phyloP scores from a whole-genome alignment of 2,329 filamentous ascomycete species.

The Diaporthe sp. region DNA sequence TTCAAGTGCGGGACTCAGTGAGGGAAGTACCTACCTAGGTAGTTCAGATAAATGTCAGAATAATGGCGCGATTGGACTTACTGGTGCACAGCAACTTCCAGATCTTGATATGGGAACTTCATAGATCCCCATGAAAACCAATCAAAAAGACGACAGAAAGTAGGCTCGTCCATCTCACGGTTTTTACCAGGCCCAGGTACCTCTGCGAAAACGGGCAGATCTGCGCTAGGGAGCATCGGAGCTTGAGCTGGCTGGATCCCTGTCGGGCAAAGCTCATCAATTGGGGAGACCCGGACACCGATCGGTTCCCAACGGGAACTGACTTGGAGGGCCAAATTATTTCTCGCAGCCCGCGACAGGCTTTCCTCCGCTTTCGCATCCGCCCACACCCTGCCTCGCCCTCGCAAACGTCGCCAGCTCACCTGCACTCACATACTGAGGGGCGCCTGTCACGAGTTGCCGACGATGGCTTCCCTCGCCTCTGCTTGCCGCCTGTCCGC shows the following conservation, averaged over 20 bases:
- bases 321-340: conserved; percentile 39
- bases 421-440: conserved; percentile 25
- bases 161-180: fast-evolving
- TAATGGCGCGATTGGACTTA: not conserved
- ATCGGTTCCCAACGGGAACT: conserved; percentile 39
- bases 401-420: conserved; percentile 47
- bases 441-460: conserved; percentile 43
- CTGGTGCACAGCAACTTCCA: not conserved
- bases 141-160: not conserved
- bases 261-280: conserved; percentile 39
- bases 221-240: conserved; percentile 1
- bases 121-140: no score
- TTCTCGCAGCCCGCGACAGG: conserved; percentile 33
- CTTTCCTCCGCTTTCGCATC: conserved; percentile 11
- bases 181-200: not conserved
- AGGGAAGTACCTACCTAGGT: not conserved
- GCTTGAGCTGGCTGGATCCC: conserved; percentile 20
- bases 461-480: conserved; percentile 76
- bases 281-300: conserved; percentile 36
- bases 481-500: conserved; percentile 75
- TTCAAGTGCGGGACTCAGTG: not conserved
- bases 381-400: conserved; percentile 38
- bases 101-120: not conserved
- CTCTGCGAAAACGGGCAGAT: not conserved
- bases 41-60: not conserved